Percentiles rank a stretch among this genome's conserved stretches.
Evolutionary conservation across 2,329 filamentous ascomycete genomes (phyloP).

Genomic region (Xylariaceae sp.): DNA sequence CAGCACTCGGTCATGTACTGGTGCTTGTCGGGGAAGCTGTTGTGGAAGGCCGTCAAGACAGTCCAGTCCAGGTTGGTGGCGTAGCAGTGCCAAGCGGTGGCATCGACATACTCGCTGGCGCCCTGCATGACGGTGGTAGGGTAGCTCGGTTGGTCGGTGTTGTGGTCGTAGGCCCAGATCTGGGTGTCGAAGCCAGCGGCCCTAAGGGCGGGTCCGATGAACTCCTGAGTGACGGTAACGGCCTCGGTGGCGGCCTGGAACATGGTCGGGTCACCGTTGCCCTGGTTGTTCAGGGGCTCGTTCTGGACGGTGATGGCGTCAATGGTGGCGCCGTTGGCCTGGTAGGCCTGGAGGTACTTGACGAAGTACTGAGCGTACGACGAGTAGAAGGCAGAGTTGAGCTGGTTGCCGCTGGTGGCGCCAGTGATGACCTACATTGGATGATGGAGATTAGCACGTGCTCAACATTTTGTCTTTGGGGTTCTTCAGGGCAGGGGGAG

Average conservation of each 20-base stretch:
- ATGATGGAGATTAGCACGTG: background rate
- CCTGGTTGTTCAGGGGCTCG: slow-evolving; percentile 38
- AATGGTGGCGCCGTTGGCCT: slow-evolving; percentile 31
- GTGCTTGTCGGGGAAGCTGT: slow-evolving; percentile 33
- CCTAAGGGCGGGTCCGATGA: slow-evolving; percentile 36
- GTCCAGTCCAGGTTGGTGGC: slow-evolving; percentile 34
- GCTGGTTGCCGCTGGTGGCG: slow-evolving; percentile 34
- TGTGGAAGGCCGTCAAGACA: slow-evolving; percentile 37
- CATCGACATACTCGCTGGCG: slow-evolving; percentile 30
- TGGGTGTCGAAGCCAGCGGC: slow-evolving; percentile 36
- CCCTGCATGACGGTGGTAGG: slow-evolving; percentile 35
- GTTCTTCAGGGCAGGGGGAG: background rate
- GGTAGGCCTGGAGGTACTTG: slow-evolving; percentile 38
- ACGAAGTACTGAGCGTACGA: slow-evolving; percentile 37
- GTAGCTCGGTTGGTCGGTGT: slow-evolving; percentile 34
- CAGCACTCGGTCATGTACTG: slow-evolving; percentile 49
- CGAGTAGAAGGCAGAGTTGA: slow-evolving; percentile 34
- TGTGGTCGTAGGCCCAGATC: slow-evolving; percentile 45
- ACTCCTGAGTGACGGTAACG: slow-evolving; percentile 33
- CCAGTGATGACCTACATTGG: slow-evolving; percentile 27
- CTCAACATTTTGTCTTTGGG: background rate
- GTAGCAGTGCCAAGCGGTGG: slow-evolving; percentile 41
- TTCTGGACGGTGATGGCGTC: slow-evolving; percentile 43
- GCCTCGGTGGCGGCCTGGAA: slow-evolving; percentile 36
- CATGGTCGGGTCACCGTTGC: slow-evolving; percentile 35